Evolutionary conservation across 768 basidiomycete species (phyloP), one percentile per base, ranked within the genome.

Genomic region (Tricholomella constricta): DNA sequence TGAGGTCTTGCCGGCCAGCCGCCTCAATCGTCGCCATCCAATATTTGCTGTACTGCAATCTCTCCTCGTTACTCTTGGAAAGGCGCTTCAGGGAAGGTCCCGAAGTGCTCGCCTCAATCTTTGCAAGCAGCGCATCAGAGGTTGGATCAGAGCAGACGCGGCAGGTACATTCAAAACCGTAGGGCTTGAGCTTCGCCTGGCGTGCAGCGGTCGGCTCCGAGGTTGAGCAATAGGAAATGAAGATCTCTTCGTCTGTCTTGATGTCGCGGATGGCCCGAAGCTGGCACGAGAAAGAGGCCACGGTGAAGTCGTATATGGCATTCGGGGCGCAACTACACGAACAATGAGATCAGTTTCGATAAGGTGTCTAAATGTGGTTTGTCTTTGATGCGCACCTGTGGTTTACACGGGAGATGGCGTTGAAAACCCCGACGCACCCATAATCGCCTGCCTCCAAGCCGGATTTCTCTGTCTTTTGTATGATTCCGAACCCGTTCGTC

Each of bases 161-260:
- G 54, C 74, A 77, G n/a, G 60, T 50, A 58, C 75, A 77, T 8
- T 45, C 44, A 53, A 77, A 60, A 1, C 62, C 66, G 54, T 74
- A 73, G 0, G 63, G 63, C 7, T 51, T 49, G 14, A 73, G 65
- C 1, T 45, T 52, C 15, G 35, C 48, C 41, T 69, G 61, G 14
- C 74, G 68, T 26, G 53, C 42, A 25, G 64, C 53, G 11, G 48
- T 46, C 14, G 61, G 20, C 9, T 36, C 14, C 22, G 46, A 44
- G 2, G 57, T 37, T 2, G 47, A 27, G 43, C 57, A 60, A 58
- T 72, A 77, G 4, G 60, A 43, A 43, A 61, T 51, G 26, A 69
- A 66, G 17, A 75, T 61, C 50, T 74, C 66, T 55, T 75, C 72
- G 15, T 66, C 68, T n/a, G 55, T 50, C 20, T 57, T 56, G 38